These are phyloP conservation scores for Isabelozyma heimii DNA, from an alignment of 805 yeast species.

Conservation along the genomic window DNA sequence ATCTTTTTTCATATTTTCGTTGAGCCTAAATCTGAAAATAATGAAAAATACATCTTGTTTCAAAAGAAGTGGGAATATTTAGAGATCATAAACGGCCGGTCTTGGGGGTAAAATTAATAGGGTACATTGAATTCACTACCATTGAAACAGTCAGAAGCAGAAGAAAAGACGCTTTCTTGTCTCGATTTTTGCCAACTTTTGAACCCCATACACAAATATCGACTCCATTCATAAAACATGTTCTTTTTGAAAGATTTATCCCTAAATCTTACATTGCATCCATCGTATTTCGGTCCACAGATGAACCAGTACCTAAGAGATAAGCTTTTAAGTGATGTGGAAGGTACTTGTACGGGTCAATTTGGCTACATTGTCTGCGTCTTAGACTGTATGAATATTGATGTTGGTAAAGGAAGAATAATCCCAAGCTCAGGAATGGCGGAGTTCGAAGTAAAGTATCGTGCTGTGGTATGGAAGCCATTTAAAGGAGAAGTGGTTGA, in stretches of 20 bases:
- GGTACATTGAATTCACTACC: not conserved
- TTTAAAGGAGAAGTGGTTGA: conserved; percentile 99
- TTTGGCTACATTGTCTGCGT: conserved; percentile 97
- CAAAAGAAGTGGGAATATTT: not conserved
- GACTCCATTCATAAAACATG: conserved; percentile 18
- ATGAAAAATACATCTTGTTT: not conserved
- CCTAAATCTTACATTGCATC: conserved; percentile 88
- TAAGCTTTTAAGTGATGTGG: conserved; percentile 90
- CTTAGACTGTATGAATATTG: conserved; percentile 88
- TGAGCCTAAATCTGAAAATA: not conserved
- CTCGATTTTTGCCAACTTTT: not conserved
- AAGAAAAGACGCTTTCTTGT: not conserved
- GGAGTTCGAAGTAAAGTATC: conserved; percentile 90
- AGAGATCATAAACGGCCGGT: not conserved
- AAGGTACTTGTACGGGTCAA: conserved; percentile 98
- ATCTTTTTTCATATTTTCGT: not conserved
- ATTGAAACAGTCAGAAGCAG: not conserved
- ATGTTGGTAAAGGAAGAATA: conserved; percentile 91
- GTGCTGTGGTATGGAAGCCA: conserved; percentile 98
- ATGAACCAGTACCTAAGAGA: conserved; percentile 92
- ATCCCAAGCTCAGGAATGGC: conserved; percentile 93
- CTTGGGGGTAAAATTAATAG: not conserved
- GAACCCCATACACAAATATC: not conserved
- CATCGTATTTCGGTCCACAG: conserved; percentile 96
- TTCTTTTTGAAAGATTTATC: conserved; percentile 77